Evolutionary conservation across 257 asterid species (phyloP).

Genomic region (Plantago elongata): DNA sequence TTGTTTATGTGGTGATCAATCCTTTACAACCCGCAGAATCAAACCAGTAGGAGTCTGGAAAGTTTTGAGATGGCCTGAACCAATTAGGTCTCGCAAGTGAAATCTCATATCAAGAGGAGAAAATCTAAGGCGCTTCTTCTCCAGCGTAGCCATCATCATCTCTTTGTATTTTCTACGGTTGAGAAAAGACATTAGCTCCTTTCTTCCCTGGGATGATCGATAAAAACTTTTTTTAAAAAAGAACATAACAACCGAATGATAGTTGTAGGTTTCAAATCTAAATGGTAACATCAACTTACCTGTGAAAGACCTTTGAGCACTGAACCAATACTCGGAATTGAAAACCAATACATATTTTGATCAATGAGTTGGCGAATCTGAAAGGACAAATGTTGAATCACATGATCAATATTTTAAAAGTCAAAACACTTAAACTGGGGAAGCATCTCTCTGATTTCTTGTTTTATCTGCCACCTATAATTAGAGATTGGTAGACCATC

Average conservation of each 20-base stretch:
- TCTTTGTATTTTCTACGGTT: constrained; percentile 74
- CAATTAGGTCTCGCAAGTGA: constrained; percentile 85
- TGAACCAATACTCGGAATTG: constrained; percentile 87
- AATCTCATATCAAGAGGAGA: constrained; percentile 92
- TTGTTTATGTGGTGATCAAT: constrained; percentile 32
- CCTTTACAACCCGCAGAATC: constrained; percentile 63
- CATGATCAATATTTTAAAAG: constrained; percentile 1
- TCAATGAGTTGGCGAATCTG: constrained; percentile 91
- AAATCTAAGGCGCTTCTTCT: constrained; percentile 65
- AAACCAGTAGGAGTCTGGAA: constrained; percentile 69
- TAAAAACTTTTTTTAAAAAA: background rate
- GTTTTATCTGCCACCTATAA: too few species aligned
- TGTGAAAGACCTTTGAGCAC: constrained; percentile 93
- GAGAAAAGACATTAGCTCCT: constrained; percentile 83
- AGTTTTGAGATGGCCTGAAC: constrained; percentile 84
- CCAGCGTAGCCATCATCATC: constrained; percentile 75
- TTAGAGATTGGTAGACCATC: too few species aligned
- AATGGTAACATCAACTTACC: constrained; percentile 34
- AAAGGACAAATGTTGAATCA: constrained; percentile 21
- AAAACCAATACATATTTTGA: constrained; percentile 92
- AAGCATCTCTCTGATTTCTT: too few species aligned
- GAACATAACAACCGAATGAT: background rate
- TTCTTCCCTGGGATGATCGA: constrained; percentile 60
- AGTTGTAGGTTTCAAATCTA: background rate
- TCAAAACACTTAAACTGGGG: background rate